phyloP scores from a whole-genome alignment of 768 basidiomycete genomes.

The Panaeolus cyanescens region DNA sequence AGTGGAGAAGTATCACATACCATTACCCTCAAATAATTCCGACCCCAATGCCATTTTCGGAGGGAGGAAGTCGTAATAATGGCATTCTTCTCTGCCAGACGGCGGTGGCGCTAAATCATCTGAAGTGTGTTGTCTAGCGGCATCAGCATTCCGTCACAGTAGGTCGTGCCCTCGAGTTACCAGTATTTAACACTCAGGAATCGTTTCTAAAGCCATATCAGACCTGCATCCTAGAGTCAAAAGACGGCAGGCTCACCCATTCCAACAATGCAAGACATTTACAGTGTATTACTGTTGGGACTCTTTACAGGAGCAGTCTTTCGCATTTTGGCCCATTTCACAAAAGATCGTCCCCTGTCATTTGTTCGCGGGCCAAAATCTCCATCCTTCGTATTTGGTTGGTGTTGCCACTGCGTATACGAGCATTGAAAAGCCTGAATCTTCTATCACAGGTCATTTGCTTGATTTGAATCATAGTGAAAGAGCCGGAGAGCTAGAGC shows the following conservation, averaged over 20 bases:
- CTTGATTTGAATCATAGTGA: slow-evolving; percentile 2
- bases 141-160: too few relatives aligned
- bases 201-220: too few relatives aligned
- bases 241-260: too few relatives aligned
- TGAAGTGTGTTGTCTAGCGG: too few relatives aligned
- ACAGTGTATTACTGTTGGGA: not conserved
- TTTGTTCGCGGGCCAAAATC: not conserved
- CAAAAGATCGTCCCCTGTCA: not conserved
- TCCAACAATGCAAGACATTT: too few relatives aligned
- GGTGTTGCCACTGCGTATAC: not conserved
- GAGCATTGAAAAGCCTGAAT: not conserved
- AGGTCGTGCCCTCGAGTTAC: too few relatives aligned
- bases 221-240: too few relatives aligned
- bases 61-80: too few relatives aligned
- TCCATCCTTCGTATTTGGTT: slow-evolving; percentile 1
- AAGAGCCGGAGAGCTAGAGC: slow-evolving; percentile 7
- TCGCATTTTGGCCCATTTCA: not conserved
- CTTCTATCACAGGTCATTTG: not conserved
- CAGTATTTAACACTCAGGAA: too few relatives aligned
- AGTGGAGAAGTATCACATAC: slow-evolving; percentile 45
- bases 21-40: slow-evolving; percentile 92
- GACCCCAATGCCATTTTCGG: slow-evolving; percentile 82
- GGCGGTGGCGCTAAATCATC: too few relatives aligned
- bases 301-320: not conserved
- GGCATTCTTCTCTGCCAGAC: too few relatives aligned